Conservation (phyloP, 2,329 filamentous ascomycete genomes). For the Dothistroma septosporum region DNA sequence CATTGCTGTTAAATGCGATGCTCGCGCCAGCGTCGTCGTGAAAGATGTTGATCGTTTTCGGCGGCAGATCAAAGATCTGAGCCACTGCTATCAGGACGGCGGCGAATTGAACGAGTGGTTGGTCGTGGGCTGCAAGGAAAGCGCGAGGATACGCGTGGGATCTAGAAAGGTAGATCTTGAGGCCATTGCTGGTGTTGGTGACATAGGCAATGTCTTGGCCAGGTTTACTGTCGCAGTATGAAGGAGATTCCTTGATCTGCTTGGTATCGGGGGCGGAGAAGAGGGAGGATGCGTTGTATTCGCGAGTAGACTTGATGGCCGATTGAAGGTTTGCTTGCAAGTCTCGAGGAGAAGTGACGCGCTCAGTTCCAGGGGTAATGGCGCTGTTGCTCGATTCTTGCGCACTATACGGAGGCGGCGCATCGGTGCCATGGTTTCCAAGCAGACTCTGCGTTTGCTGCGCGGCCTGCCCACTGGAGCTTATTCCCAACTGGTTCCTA, state of each 20-base stretch:
- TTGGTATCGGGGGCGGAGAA: slow-evolving; percentile 69
- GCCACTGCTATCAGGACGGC: slow-evolving; percentile 64
- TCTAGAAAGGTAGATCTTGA: slow-evolving; percentile 69
- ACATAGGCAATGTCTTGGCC: slow-evolving; percentile 69
- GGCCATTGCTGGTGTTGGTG: slow-evolving; percentile 65
- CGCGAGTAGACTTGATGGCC: slow-evolving; percentile 72
- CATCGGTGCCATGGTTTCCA: slow-evolving; percentile 24
- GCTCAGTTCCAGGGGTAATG: slow-evolving; percentile 29
- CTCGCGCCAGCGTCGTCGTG: slow-evolving; percentile 74
- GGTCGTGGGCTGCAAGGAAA: slow-evolving; percentile 61
- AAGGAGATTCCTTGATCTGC: slow-evolving; percentile 69
- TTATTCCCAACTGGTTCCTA: slow-evolving; percentile 51
- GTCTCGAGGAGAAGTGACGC: slow-evolving; percentile 42
- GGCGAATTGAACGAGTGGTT: slow-evolving; percentile 65
- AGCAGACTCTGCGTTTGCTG: slow-evolving; percentile 30
- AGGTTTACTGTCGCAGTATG: slow-evolving; percentile 77
- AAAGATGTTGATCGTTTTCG: slow-evolving; percentile 75
- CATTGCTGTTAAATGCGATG: slow-evolving; percentile 86
- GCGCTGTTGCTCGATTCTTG: slow-evolving; percentile 22
- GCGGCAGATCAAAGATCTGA: slow-evolving; percentile 66
- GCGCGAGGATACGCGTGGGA: slow-evolving; percentile 46
- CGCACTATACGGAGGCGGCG: slow-evolving; percentile 34
- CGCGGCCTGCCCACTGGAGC: slow-evolving; percentile 41
- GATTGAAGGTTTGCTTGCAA: slow-evolving; percentile 69
- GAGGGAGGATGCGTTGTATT: slow-evolving; percentile 69